These are phyloP conservation scores for Rhodotorula taiwanensis DNA, from an alignment of 768 basidiomycete species.

Conservation along the genomic window DNA sequence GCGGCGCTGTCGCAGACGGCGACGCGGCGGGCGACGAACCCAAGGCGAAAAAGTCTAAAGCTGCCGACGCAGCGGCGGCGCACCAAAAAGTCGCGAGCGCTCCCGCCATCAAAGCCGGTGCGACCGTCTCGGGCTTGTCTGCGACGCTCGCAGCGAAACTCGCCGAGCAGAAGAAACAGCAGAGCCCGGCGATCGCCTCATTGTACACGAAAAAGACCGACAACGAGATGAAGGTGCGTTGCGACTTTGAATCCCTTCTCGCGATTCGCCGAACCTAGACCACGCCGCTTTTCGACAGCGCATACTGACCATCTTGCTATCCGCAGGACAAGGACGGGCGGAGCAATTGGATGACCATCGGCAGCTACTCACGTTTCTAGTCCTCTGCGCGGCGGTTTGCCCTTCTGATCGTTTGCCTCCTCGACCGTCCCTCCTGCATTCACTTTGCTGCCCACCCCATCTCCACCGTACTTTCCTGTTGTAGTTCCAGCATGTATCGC, in stretches of 20 bases:
- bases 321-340: conserved; percentile 29
- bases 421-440: too few relatives aligned
- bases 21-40: background rate
- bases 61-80: conserved; percentile 1
- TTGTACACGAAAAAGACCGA: conserved; percentile 28
- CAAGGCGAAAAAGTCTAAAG: conserved; percentile 42
- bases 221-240: conserved; percentile 29
- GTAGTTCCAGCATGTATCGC: too few relatives aligned
- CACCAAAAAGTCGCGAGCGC: conserved; percentile 5
- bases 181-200: conserved; percentile 33
- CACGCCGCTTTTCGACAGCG: background rate
- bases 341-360: conserved; percentile 34
- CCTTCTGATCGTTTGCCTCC: too few relatives aligned
- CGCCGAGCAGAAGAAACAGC: conserved; percentile 35
- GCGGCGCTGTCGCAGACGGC: conserved; percentile 42
- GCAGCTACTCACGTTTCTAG: conserved; percentile 26
- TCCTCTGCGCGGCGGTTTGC: too few relatives aligned
- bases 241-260: too few relatives aligned
- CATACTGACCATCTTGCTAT: background rate
- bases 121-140: conserved; percentile 26
- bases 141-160: conserved; percentile 34
- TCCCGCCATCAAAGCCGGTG: conserved; percentile 28
- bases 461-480: too few relatives aligned
- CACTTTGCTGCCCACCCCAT: too few relatives aligned
- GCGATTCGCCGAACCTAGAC: background rate